Conservation (phyloP, 2,329 filamentous ascomycete genomes). For the Xylaria sp. region DNA sequence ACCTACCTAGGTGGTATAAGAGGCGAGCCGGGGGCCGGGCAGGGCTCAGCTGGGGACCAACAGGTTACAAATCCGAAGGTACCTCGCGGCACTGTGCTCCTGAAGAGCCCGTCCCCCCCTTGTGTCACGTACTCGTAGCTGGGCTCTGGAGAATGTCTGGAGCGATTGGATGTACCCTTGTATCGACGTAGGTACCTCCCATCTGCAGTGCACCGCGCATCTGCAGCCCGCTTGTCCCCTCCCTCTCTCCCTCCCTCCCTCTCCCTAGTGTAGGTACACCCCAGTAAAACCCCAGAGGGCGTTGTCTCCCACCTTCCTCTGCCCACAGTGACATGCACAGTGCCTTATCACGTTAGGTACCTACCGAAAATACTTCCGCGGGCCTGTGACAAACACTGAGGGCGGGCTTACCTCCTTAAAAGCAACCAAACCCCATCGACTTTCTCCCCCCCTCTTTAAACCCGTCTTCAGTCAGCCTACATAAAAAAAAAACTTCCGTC, state of each 20-base stretch:
- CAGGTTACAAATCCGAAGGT: conserved; percentile 25
- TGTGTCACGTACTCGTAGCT: conserved; percentile 17
- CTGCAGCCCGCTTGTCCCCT: conserved; percentile 8
- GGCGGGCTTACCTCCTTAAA: conserved; percentile 31
- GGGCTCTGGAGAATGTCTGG: not conserved
- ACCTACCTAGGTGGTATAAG: not conserved
- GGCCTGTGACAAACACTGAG: not conserved
- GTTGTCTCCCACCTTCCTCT: not conserved
- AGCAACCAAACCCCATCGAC: conserved; percentile 26
- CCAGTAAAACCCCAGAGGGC: conserved; percentile 18
- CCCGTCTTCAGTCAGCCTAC: conserved; percentile 28
- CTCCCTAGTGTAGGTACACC: conserved; percentile 11
- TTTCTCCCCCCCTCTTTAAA: conserved; percentile 24
- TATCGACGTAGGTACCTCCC: conserved; percentile 8
- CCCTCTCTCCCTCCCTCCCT: not conserved
- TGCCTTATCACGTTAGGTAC: not conserved
- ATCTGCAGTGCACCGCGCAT: conserved; percentile 8
- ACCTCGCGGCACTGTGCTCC: conserved; percentile 26
- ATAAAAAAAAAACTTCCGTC: conserved; percentile 11
- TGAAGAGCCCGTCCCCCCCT: not conserved
- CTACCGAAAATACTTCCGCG: conserved; percentile 3
- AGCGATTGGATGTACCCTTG: too few species aligned
- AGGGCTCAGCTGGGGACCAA: conserved; percentile 25
- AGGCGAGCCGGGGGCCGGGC: conserved; percentile 16
- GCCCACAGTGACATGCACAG: not conserved